A percentile compares a stretch with the other conserved stretches of the same genome.
These are phyloP conservation scores for Malania oleifera DNA, from an alignment of 164 flowering plant genomes.

Conservation along the genomic window DNA sequence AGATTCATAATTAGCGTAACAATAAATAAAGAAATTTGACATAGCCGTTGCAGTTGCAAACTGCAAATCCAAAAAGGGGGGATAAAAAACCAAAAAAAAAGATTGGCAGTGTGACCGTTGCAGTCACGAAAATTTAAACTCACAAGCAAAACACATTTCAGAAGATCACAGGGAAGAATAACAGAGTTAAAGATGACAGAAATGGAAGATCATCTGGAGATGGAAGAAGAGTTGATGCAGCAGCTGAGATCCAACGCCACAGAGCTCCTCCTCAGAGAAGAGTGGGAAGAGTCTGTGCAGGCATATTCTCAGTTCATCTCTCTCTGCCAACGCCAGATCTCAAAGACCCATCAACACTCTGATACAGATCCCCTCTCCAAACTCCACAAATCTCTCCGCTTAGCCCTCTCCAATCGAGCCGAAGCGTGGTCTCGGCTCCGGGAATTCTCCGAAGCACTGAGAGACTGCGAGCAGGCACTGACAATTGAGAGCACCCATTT, in stretches of 20 bases:
- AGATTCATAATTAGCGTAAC: too few species aligned
- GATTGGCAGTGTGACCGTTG: constrained; percentile 18
- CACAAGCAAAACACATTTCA: too few species aligned
- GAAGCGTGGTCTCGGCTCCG: constrained; percentile 47
- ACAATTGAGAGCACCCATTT: constrained; percentile 57
- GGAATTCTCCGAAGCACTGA: constrained; percentile 39
- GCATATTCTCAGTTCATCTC: constrained; percentile 55
- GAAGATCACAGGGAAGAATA: too few species aligned
- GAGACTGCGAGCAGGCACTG: constrained; percentile 69
- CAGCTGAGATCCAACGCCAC: constrained; percentile 81
- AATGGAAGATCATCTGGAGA: constrained; percentile 6
- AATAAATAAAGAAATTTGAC: not conserved
- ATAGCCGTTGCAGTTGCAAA: constrained; percentile 16
- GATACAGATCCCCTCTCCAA: constrained; percentile 30
- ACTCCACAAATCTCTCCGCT: constrained; percentile 60
- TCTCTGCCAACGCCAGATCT: constrained; percentile 43
- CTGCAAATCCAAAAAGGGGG: too few species aligned
- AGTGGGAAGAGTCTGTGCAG: constrained; percentile 56
- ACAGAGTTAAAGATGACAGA: constrained; percentile 2
- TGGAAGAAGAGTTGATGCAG: constrained; percentile 48
- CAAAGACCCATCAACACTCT: constrained; percentile 14
- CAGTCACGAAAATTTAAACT: not conserved
- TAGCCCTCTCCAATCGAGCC: constrained; percentile 73
- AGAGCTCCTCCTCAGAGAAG: constrained; percentile 78
- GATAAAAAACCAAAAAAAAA: too few species aligned